phyloP scores from a whole-genome alignment of 169 alveolate species.

The Babesia ovis region DNA sequence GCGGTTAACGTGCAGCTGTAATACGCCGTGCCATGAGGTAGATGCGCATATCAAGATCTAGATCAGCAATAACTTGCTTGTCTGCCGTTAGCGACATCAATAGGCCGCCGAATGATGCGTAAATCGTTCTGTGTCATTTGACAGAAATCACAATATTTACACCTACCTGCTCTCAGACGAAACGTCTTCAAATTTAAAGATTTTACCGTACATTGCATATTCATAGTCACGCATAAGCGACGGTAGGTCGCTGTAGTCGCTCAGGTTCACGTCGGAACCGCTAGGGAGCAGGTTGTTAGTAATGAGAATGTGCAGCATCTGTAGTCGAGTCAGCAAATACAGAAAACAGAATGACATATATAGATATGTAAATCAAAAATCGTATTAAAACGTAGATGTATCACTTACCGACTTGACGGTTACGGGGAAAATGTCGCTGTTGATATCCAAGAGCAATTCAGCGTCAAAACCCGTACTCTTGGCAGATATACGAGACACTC shows the following conservation, averaged over 20 bases:
- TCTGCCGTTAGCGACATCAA: conserved; percentile 90
- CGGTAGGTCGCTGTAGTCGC: conserved; percentile 70
- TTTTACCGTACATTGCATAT: conserved; percentile 89
- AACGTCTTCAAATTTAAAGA: conserved; percentile 86
- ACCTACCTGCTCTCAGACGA: conserved; percentile 88
- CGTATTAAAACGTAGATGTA: not conserved
- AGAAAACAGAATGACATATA: not conserved
- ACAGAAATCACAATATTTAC: not conserved
- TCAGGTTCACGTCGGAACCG: conserved; percentile 54
- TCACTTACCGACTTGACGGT: conserved; percentile 77
- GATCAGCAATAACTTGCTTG: conserved; percentile 87
- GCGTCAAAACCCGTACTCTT: conserved; percentile 91
- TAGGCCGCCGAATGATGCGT: conserved; percentile 89
- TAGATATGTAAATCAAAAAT: not conserved
- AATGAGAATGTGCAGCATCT: conserved; percentile 58
- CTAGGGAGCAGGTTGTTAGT: conserved; percentile 61
- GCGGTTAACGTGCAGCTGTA: conserved; percentile 46
- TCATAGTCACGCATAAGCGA: conserved; percentile 82
- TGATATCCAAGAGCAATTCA: conserved; percentile 85
- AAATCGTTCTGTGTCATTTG: conserved; percentile 43
- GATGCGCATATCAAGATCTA: conserved; percentile 87
- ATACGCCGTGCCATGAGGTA: conserved; percentile 78
- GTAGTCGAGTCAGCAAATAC: conserved; percentile 3
- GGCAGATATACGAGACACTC: conserved; percentile 86
- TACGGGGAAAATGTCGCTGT: conserved; percentile 86